Evolutionary conservation across 2,329 filamentous ascomycete genomes (phyloP), one percentile per base, ranked within the genome.

Genomic region (Cladorrhinum sp.): DNA sequence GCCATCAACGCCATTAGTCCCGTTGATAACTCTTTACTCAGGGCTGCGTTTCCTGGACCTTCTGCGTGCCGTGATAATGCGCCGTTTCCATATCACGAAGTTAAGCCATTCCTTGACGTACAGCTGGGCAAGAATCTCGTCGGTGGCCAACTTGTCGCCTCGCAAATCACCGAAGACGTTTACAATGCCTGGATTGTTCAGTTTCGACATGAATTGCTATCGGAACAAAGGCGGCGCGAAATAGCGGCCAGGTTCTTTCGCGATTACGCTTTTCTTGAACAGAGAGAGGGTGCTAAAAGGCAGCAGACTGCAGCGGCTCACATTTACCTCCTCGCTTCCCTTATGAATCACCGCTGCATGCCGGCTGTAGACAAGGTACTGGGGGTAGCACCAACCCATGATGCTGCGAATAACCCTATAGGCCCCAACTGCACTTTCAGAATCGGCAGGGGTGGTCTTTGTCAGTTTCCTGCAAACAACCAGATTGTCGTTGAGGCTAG

Each of bases 381-480:
- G 4, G 49, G 49, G 12, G 5, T 5, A 22, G 6, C 3, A 2
- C 22, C 49, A 13, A 50, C 41, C 8, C n/a, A 45, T 7, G 41
- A 45, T 16, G 41, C 16, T n/a, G 18, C 3, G 9, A 23, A 5
- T 20, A 22, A 20, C 24, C 57, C 57, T 50, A 18, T 45, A 12
- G 64, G 70, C 6, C 57, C 67, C 53, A 73, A 73, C 59, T 72
- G 70, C 59, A 60, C 58, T 5, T 68, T 62, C 57, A 62, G 63
- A 8, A 67, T 72, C 25, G 60, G 67, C 59, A 58, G 1, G 62
- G 63, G n/a, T n/a, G n/a, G n/a, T n/a, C 1, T 41, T 69, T 10
- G 62, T 63, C 12, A 60, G n/a, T n/a, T n/a, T n/a, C 27, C 63
- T 10, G 64, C 67, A n/a, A 61, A n/a, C n/a, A n/a, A n/a, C n/a